Evolutionary conservation across 78 protist species (phyloP).

Genomic region (Dictyostelium firmibasis): DNA sequence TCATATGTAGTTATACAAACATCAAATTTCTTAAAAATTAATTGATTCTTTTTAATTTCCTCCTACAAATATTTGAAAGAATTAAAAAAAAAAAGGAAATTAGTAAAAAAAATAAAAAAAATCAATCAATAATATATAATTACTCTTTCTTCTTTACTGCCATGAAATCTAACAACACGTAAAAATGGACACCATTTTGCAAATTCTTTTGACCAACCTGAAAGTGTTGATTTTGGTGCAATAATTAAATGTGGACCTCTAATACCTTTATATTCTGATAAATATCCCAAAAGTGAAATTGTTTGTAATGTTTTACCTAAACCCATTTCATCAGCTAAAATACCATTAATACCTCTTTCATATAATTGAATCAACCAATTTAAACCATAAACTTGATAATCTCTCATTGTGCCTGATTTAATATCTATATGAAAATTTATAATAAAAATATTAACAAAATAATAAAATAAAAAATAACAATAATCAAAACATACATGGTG

Average conservation of each 20-base stretch:
- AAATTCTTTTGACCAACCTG: conserved; percentile 94
- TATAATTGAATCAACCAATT: conserved; percentile 94
- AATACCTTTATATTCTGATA: conserved; percentile 75
- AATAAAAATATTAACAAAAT: not conserved
- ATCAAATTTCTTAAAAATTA: conserved; percentile 89
- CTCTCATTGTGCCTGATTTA: conserved; percentile 89
- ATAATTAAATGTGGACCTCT: conserved; percentile 94
- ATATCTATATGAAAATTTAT: not conserved
- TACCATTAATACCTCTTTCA: conserved; percentile 95
- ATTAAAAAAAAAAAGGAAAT: not conserved
- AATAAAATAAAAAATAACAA: not conserved
- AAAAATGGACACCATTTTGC: conserved; percentile 90
- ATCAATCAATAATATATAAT: not conserved
- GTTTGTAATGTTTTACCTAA: conserved; percentile 96
- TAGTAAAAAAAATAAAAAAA: not conserved
- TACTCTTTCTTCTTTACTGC: conserved; percentile 91
- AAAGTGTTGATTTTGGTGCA: conserved; percentile 95
- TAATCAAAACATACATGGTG: conserved; percentile 44
- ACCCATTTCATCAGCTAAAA: conserved; percentile 96
- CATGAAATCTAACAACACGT: conserved; percentile 86
- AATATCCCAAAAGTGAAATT: conserved; percentile 89
- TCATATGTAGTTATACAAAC: conserved; percentile 95
- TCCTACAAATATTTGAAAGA: conserved; percentile 14
- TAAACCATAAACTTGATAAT: conserved; percentile 96
- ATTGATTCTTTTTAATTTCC: conserved; percentile 43